Conservation (phyloP, 73 alveolate species). For the Loxodes magnus region DNA sequence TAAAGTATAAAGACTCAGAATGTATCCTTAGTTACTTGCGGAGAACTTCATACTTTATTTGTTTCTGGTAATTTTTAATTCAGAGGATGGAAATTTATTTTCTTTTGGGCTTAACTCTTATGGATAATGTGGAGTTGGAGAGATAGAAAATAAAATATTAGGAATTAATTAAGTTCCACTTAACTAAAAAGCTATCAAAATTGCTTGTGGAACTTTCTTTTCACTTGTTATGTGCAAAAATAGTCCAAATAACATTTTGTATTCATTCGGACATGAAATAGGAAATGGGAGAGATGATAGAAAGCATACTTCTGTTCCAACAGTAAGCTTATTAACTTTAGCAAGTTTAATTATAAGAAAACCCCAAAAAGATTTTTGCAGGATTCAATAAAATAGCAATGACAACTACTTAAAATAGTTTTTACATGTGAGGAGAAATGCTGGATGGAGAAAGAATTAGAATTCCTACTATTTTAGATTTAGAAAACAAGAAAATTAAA, state of each 20-base stretch:
- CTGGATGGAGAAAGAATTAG: not conserved
- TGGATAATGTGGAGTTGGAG: slow-evolving; percentile 41
- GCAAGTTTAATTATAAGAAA: not conserved
- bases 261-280: slow-evolving; percentile 2
- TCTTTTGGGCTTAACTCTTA: slow-evolving; percentile 59
- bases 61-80: too few relatives aligned
- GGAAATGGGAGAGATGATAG: not conserved
- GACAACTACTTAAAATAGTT: not conserved
- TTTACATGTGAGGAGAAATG: slow-evolving; percentile 8
- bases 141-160: too few relatives aligned
- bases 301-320: not conserved
- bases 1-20: too few relatives aligned
- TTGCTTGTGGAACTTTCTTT: too few relatives aligned
- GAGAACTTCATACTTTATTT: too few relatives aligned
- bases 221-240: too few relatives aligned
- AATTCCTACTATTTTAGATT: not conserved
- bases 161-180: too few relatives aligned
- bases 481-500: not conserved
- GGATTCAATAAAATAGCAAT: slow-evolving; percentile 7
- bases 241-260: too few relatives aligned
- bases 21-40: too few relatives aligned
- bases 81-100: slow-evolving; percentile 30
- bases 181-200: too few relatives aligned
- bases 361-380: not conserved
- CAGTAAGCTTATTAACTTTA: slow-evolving; percentile 1